These are phyloP conservation scores for Colletotrichum sp. DNA, from an alignment of 2,329 filamentous ascomycete species.

Conservation along the genomic window DNA sequence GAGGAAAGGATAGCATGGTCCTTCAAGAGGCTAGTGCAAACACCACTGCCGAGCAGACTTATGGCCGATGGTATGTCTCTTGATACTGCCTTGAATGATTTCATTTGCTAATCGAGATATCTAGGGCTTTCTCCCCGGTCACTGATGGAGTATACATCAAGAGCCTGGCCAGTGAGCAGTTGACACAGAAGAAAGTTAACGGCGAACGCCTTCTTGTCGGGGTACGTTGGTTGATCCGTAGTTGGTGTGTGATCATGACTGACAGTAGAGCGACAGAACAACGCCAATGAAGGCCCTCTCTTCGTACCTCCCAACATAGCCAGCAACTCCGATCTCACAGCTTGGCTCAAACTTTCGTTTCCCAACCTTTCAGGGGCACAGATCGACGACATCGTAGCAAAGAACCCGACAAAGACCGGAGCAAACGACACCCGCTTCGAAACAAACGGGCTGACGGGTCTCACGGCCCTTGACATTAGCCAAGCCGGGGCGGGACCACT, in stretches of 20 bases:
- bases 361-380: constrained; percentile 20
- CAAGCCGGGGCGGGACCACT: constrained; percentile 57
- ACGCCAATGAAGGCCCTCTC: constrained; percentile 53
- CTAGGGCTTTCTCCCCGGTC: constrained; percentile 34
- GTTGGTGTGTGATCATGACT: neutral
- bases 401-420: constrained; percentile 27
- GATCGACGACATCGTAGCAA: constrained; percentile 44
- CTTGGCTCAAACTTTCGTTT: constrained; percentile 37
- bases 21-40: constrained; percentile 29
- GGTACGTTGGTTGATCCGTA: neutral
- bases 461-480: constrained; percentile 41
- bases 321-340: constrained; percentile 41
- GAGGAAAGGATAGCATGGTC: constrained; percentile 30
- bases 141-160: constrained; percentile 37
- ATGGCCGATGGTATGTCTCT: constrained; percentile 24
- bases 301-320: constrained; percentile 51
- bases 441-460: constrained; percentile 3
- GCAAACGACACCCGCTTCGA: constrained; percentile 19
- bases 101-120: neutral
- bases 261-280: constrained; percentile 31
- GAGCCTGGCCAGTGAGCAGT: constrained; percentile 31
- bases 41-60: constrained; percentile 21
- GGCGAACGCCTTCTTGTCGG: constrained; percentile 23
- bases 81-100: neutral
- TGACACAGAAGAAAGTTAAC: constrained; percentile 33